Conservation (phyloP, 495 filamentous ascomycete species). For the Aspergillus nidulans region DNA sequence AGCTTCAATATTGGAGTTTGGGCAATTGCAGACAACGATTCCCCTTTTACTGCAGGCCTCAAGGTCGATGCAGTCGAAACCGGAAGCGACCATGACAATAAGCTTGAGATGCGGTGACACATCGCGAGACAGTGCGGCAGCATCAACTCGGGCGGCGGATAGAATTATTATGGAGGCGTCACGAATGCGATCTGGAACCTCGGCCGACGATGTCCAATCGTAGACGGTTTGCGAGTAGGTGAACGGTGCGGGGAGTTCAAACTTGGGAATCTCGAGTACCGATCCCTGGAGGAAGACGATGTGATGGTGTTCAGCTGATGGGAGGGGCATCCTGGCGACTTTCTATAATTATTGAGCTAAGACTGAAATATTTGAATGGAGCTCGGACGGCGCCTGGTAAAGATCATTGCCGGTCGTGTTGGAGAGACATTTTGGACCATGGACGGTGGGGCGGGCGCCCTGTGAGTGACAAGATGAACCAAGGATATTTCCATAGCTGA, state of each 20-base stretch:
- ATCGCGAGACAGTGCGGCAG: slow-evolving; percentile 31
- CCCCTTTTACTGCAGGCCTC: slow-evolving; percentile 43
- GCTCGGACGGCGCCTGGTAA: not conserved
- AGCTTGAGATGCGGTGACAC: slow-evolving; percentile 38
- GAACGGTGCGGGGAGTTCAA: slow-evolving; percentile 16
- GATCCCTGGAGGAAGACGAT: slow-evolving; percentile 24
- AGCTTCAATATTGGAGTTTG: slow-evolving; percentile 45
- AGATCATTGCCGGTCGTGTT: not conserved
- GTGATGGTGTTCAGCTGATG: slow-evolving; percentile 17
- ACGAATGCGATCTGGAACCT: slow-evolving; percentile 39
- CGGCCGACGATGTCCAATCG: slow-evolving; percentile 14
- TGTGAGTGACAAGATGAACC: not conserved
- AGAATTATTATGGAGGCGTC: slow-evolving; percentile 48
- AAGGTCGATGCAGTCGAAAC: slow-evolving; percentile 51
- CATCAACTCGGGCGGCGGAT: slow-evolving; percentile 35
- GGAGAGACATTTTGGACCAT: not conserved
- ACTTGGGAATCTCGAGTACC: slow-evolving; percentile 16
- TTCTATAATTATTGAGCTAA: not conserved
- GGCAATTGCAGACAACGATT: slow-evolving; percentile 46
- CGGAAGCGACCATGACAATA: slow-evolving; percentile 49
- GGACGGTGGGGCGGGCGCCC: slow-evolving; percentile 1
- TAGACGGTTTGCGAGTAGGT: slow-evolving; percentile 21
- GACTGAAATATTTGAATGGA: not conserved
- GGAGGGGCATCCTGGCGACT: slow-evolving; percentile 4
- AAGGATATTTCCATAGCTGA: not conserved